phyloP scores from a whole-genome alignment of 345 rosid genomes.

The Camelina laxa region DNA sequence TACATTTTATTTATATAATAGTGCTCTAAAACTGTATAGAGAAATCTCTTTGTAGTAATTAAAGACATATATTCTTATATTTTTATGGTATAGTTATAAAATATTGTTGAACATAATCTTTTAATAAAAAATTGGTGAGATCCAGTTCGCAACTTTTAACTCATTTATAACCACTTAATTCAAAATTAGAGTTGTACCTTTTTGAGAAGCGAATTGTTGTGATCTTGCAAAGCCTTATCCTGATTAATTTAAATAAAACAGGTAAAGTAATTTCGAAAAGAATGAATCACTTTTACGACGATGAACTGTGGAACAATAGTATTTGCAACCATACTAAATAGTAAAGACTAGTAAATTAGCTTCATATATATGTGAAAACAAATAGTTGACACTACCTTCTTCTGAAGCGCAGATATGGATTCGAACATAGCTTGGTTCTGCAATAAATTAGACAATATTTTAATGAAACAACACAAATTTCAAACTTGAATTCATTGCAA shows the following conservation, averaged over 20 bases:
- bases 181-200: constrained; percentile 51
- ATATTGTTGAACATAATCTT: neutral
- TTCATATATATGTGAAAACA: neutral
- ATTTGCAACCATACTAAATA: neutral
- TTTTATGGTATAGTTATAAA: neutral
- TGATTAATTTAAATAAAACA: constrained; percentile 30
- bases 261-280: neutral
- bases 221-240: constrained; percentile 79
- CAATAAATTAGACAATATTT: constrained; percentile 1
- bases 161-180: neutral
- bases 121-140: neutral
- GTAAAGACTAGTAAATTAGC: neutral
- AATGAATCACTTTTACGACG: neutral
- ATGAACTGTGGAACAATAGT: neutral
- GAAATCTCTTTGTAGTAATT: neutral
- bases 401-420: constrained; percentile 83
- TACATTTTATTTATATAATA: neutral
- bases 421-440: constrained; percentile 88
- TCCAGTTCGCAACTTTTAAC: constrained; percentile 1
- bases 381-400: constrained; percentile 56
- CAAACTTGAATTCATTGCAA: neutral
- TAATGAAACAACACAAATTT: neutral
- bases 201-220: constrained; percentile 66
- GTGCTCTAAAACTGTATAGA: neutral
- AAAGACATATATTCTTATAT: neutral